Conservation (phyloP, 164 flowering plant species). For the Cinnamomum chago region DNA sequence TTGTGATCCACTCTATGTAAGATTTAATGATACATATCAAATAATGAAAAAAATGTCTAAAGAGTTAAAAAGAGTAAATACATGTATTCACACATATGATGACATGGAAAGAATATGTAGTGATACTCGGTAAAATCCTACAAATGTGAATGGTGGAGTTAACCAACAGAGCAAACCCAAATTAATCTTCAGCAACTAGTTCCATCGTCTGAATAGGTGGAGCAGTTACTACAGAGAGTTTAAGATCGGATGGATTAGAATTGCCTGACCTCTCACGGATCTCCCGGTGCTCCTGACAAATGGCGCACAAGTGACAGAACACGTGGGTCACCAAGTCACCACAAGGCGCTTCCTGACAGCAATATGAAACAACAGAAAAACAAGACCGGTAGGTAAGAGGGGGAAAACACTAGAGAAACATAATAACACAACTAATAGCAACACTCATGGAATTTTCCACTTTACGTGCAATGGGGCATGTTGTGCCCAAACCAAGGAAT, state of each 20-base stretch:
- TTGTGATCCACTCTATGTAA: too few relatives aligned
- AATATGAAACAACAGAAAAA: slow-evolving; percentile 1
- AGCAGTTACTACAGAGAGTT: slow-evolving; percentile 42
- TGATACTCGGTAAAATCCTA: neutral
- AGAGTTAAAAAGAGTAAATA: too few relatives aligned
- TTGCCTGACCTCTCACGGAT: slow-evolving; percentile 58
- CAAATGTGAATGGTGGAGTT: neutral
- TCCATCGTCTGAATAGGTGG: slow-evolving; percentile 58
- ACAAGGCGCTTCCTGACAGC: slow-evolving; percentile 79
- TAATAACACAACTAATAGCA: too few relatives aligned
- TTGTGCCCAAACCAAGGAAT: too few relatives aligned
- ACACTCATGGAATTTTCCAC: too few relatives aligned
- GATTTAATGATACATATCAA: too few relatives aligned
- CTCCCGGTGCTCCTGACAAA: slow-evolving; percentile 90
- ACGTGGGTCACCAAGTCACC: slow-evolving; percentile 76
- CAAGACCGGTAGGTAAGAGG: neutral
- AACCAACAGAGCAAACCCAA: neutral
- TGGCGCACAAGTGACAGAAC: slow-evolving; percentile 84
- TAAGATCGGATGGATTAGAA: slow-evolving; percentile 26
- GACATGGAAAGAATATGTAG: too few relatives aligned
- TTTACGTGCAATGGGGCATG: too few relatives aligned
- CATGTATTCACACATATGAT: too few relatives aligned
- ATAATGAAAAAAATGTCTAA: too few relatives aligned
- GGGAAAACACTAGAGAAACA: neutral
- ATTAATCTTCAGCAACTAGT: slow-evolving; percentile 14